These are phyloP conservation scores for Hypoxylon sp. DNA, from an alignment of 2,329 filamentous ascomycete species.

Conservation along the genomic window DNA sequence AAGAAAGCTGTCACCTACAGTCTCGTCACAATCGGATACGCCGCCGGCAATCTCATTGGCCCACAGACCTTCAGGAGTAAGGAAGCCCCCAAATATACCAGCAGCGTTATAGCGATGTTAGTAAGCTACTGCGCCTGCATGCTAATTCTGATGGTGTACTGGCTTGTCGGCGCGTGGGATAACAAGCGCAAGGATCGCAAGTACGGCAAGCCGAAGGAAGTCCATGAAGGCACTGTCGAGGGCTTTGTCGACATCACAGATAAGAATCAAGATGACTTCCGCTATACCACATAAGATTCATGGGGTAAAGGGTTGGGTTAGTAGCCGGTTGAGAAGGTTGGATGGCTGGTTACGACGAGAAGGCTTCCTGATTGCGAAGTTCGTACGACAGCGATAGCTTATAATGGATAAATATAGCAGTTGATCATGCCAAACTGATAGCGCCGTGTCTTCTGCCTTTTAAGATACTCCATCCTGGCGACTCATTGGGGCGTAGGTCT, in stretches of 20 bases:
- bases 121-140: slow-evolving; percentile 54
- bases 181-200: slow-evolving; percentile 47
- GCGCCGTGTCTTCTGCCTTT: slow-evolving; percentile 38
- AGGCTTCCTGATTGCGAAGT: background rate
- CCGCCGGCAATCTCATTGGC: slow-evolving; percentile 58
- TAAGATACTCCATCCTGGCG: slow-evolving; percentile 38
- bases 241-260: slow-evolving; percentile 46
- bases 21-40: slow-evolving; percentile 57
- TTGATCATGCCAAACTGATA: slow-evolving; percentile 47
- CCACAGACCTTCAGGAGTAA: slow-evolving; percentile 57
- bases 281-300: slow-evolving; percentile 46
- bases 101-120: slow-evolving; percentile 55
- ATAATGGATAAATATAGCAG: slow-evolving; percentile 5
- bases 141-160: slow-evolving; percentile 52
- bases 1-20: slow-evolving; percentile 58
- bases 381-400: background rate
- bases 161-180: slow-evolving; percentile 47
- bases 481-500: slow-evolving; percentile 41
- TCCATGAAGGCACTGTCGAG: slow-evolving; percentile 42
- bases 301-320: background rate
- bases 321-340: background rate
- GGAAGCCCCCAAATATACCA: slow-evolving; percentile 57
- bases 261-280: slow-evolving; percentile 46
- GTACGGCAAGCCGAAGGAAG: slow-evolving; percentile 45
- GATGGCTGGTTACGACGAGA: background rate